phyloP scores from a whole-genome alignment of 441 rosid species.

The Viola pubescens region DNA sequence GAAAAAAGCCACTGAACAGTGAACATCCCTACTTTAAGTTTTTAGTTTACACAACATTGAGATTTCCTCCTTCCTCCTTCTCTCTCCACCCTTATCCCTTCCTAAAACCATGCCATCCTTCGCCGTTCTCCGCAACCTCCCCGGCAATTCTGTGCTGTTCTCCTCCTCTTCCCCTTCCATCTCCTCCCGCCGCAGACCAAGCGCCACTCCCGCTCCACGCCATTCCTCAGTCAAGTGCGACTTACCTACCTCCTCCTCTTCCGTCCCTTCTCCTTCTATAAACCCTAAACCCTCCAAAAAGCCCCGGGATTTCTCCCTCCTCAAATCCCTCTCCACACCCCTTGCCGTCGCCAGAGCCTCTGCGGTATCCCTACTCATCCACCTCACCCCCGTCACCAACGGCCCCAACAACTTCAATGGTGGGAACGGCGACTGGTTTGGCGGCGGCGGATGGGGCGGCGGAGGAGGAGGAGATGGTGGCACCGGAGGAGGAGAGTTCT shows the following conservation, averaged over 20 bases:
- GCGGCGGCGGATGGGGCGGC: constrained; percentile 30
- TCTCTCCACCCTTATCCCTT: neutral
- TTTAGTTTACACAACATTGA: neutral
- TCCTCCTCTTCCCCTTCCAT: constrained; percentile 27
- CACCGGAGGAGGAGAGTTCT: constrained; percentile 38
- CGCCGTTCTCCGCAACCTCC: constrained; percentile 29
- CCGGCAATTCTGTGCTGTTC: constrained; percentile 21
- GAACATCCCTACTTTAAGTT: too few species aligned
- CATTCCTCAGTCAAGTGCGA: constrained; percentile 36
- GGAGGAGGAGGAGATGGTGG: constrained; percentile 37
- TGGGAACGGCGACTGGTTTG: constrained; percentile 18
- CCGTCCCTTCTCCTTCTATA: constrained; percentile 12
- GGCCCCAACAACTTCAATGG: constrained; percentile 6
- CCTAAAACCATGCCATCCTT: constrained; percentile 27
- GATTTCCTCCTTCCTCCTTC: too few species aligned
- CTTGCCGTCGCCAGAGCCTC: constrained; percentile 38
- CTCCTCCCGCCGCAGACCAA: constrained; percentile 18
- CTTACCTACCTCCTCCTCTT: constrained; percentile 22
- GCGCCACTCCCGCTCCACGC: constrained; percentile 23
- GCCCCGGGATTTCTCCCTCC: constrained; percentile 12
- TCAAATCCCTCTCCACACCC: constrained; percentile 31
- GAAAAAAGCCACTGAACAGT: too few species aligned
- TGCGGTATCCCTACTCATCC: constrained; percentile 38
- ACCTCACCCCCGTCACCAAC: constrained; percentile 18
- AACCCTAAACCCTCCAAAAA: constrained; percentile 31